phyloP scores from a whole-genome alignment of 331 rosid species.

The Pyrus hybrid region DNA sequence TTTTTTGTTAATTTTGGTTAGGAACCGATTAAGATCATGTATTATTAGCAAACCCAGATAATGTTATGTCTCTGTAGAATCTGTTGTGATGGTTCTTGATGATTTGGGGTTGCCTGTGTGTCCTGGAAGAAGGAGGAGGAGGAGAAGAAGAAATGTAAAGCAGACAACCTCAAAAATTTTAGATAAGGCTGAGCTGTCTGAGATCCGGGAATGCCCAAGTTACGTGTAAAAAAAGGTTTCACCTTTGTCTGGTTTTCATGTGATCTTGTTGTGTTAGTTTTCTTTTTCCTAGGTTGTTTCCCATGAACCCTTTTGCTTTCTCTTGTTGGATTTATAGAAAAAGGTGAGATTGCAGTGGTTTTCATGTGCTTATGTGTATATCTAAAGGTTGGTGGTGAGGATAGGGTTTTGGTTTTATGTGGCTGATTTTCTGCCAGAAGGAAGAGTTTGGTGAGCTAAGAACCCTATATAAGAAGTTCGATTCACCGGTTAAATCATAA shows the following conservation, averaged over 20 bases:
- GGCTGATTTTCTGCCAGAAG: slow-evolving; percentile 23
- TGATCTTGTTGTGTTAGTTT: slow-evolving; percentile 7
- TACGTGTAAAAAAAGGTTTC: slow-evolving; percentile 7
- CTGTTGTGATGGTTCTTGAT: slow-evolving; percentile 5
- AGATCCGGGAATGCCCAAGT: slow-evolving; percentile 36
- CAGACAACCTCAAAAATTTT: background rate
- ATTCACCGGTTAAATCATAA: background rate
- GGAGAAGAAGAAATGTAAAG: background rate
- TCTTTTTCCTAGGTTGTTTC: slow-evolving; percentile 26
- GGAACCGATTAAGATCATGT: background rate
- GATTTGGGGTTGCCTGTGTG: slow-evolving; percentile 13
- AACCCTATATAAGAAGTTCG: background rate
- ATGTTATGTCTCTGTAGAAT: background rate
- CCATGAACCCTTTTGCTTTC: slow-evolving; percentile 22
- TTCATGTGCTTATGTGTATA: slow-evolving; percentile 9
- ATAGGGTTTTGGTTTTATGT: slow-evolving; percentile 24
- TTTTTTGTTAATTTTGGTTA: background rate
- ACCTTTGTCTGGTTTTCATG: slow-evolving; percentile 28
- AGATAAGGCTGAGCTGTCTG: slow-evolving; percentile 22
- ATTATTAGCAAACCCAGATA: background rate
- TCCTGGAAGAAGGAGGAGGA: slow-evolving; percentile 4
- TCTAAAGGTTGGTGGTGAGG: slow-evolving; percentile 20
- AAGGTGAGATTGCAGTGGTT: slow-evolving; percentile 16
- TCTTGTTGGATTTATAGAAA: slow-evolving; percentile 14
- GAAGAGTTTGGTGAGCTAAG: slow-evolving; percentile 15